Base-by-base conservation (phyloP, 768 basidiomycete species). In the Leccinum imitatum region DNA sequence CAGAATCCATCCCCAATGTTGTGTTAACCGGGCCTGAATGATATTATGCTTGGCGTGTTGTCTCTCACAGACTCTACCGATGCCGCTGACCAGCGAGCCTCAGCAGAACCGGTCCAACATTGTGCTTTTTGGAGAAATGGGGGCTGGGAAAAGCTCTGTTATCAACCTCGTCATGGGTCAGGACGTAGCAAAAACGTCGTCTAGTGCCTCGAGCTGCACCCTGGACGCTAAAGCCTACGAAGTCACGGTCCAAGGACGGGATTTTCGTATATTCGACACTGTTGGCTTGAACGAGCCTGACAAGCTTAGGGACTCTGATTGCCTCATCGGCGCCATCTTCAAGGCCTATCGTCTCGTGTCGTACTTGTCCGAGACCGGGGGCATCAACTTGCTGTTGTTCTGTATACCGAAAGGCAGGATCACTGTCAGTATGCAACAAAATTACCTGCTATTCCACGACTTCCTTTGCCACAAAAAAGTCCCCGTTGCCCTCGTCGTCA, bases 331-430 rank as follows among this genome's bases (percentile, higher is more conserved):
- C 14, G 72, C 69, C 6, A 69, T 77, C 63, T 66, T 59, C 58
- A 69, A 75, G 54, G 73, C 71, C 4, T 73, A 77, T 48, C 54
- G 66, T 51, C 71, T 82, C 13, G 62, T 82, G 52, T 63, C 63
- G 50, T 63, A 39, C 25, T 63, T 80, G 41, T 60, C 66, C 15
- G 62, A 63, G 5, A 65, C 67, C 6, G 75, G 69, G 6, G 80
- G 80, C 8, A 65, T 82, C 33, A 73, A 68, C 66, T 70, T 81
- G 46, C 69, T 81, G 23, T 63, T 80, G 13, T 80, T 74, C 58
- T 74, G 74, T 51, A 69, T 79, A 63, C 74, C 72, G 15, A 73
- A 54, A 47, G 70, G 72, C 27, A 67, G 74, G 63, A 69, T 74
- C 59, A 76, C 67, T 9, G 50, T 46, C 7, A 69, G 61, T 30